Conservation (phyloP, 1,139 yeast genomes). For the Chernovozyma aurita region DNA sequence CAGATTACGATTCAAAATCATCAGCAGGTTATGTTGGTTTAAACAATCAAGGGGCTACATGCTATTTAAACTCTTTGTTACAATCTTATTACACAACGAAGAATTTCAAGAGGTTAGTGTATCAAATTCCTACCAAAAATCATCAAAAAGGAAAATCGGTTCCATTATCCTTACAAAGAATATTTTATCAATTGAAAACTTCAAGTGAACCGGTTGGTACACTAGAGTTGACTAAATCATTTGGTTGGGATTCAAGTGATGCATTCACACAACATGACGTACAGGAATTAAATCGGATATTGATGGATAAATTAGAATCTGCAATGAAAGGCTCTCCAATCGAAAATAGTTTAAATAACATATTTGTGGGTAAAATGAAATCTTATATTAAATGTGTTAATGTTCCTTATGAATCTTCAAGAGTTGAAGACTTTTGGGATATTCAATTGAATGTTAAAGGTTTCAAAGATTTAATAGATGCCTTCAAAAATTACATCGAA, state of each 20-base stretch:
- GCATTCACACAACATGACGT: constrained; percentile 98
- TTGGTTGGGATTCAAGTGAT: constrained; percentile 96
- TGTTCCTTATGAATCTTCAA: constrained; percentile 91
- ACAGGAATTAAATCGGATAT: constrained; percentile 89
- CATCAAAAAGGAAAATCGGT: constrained; percentile 50
- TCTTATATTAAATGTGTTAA: constrained; percentile 89
- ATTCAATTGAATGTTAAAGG: constrained; percentile 92
- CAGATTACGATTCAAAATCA: constrained; percentile 81
- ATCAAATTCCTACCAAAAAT: constrained; percentile 77
- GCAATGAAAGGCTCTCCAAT: constrained; percentile 89
- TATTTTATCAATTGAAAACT: constrained; percentile 73
- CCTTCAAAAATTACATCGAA: constrained; percentile 84
- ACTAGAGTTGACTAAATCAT: constrained; percentile 77
- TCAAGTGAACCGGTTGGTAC: constrained; percentile 80
- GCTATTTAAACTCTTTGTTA: constrained; percentile 85
- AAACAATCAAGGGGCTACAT: constrained; percentile 96
- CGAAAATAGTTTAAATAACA: constrained; percentile 72
- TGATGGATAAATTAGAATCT: constrained; percentile 90
- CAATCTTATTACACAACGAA: constrained; percentile 90
- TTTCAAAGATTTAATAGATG: constrained; percentile 62
- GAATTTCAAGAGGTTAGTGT: constrained; percentile 77
- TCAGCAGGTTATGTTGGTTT: constrained; percentile 90
- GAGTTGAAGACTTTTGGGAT: constrained; percentile 97
- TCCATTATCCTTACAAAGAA: constrained; percentile 79
- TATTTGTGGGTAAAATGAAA: constrained; percentile 96